Evolutionary conservation across 352 stramenopile species (phyloP), one percentile per base, ranked within the genome.

Genomic region (Globisporangium abappressorium): DNA sequence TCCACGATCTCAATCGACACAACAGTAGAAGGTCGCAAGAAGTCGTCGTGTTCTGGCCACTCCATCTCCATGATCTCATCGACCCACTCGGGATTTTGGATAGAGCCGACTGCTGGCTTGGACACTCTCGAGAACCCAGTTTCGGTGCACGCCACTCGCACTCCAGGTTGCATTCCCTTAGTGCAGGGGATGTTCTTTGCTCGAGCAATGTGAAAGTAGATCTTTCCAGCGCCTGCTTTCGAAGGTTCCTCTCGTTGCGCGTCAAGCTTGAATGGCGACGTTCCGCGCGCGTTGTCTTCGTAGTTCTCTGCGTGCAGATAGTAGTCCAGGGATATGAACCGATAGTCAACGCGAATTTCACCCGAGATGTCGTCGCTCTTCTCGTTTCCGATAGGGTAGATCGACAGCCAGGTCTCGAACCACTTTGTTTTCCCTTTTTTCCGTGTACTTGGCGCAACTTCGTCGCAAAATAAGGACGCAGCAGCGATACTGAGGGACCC

Each of bases 271-370:
- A 62, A 54, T 8, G 60, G 70, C 33, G 54, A 64, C 7, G 46
- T 62, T 12, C 26, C 24, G 8, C 56, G 1, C 3, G 64, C 9
- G 5, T 62, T 49, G 15, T 38, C 34, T 62, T 70, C 65, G 1
- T 51, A 67, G 9, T 53, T 57, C 46, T 68, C 57, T 5, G 54
- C 43, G 30, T 61, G 58, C 2, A 67, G 41, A n/a, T 74, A 81
- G 49, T 76, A 79, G 11, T 72, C 68, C 20, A 75, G 54, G 5
- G 73, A 70, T 7, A 85, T 53, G 60, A 88, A 88, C 2, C 77
- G 77, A 64, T 84, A 88, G 57, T 88, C 80, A 9, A 84, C 54
- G 2, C 80, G 80, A 28, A 88, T 60, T 20, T 85, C 76, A 5
- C 77, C 80, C 12, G 69, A 65, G 14, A 41, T 57, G 9, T 70